phyloP scores from a whole-genome alignment of 1,284 basidiomycete genomes.

The Rhodotorula sp. region DNA sequence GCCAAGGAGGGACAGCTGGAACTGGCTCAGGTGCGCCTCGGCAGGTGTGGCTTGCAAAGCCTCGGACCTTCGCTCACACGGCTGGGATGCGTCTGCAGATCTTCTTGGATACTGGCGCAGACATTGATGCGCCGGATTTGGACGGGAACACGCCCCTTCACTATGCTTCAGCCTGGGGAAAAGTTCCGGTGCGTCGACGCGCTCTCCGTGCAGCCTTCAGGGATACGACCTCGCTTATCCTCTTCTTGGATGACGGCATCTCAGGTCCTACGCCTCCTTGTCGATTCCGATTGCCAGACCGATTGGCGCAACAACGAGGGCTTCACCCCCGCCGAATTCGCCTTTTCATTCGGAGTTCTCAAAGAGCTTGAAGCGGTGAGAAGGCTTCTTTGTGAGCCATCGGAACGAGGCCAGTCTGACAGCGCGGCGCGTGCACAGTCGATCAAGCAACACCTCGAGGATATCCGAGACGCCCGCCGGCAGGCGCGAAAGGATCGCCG shows the following conservation, averaged over 20 bases:
- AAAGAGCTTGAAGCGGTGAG: constrained; percentile 31
- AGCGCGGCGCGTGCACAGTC: not conserved
- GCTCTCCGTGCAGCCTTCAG: not conserved
- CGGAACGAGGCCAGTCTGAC: no score
- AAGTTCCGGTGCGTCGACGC: constrained; percentile 61
- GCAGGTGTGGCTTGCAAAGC: no score
- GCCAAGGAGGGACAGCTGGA: constrained; percentile 84
- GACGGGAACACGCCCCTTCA: constrained; percentile 90
- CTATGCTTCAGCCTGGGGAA: constrained; percentile 82
- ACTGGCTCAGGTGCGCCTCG: constrained; percentile 65
- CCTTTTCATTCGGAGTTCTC: constrained; percentile 61
- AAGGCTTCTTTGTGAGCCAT: not conserved
- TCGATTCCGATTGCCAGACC: constrained; percentile 81
- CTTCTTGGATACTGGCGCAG: constrained; percentile 81
- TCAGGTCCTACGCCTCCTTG: constrained; percentile 77
- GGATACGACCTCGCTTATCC: no score
- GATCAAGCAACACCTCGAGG: constrained; percentile 14
- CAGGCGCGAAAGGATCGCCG: constrained; percentile 10
- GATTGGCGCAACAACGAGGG: constrained; percentile 80
- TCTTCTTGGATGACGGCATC: constrained; percentile 18
- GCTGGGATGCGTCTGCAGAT: constrained; percentile 56
- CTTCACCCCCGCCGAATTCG: constrained; percentile 86
- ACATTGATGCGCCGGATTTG: constrained; percentile 80
- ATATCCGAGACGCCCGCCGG: constrained; percentile 13
- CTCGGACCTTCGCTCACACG: not conserved